These are phyloP conservation scores for Cercospora janseana DNA, from an alignment of 2,329 filamentous ascomycete species.

Conservation along the genomic window DNA sequence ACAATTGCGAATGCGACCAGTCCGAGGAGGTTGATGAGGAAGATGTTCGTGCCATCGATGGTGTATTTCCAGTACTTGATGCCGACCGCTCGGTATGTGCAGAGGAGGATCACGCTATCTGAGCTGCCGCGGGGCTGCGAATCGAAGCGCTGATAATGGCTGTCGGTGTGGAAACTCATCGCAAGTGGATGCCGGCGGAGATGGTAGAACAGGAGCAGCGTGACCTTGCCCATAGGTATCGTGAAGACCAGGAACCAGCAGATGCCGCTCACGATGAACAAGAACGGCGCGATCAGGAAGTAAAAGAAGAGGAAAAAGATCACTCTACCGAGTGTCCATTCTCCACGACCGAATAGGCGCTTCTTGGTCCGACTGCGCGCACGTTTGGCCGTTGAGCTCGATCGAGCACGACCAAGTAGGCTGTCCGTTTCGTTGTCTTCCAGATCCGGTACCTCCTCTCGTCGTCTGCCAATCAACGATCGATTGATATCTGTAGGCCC, in stretches of 20 bases:
- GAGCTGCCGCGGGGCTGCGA: slow-evolving; percentile 57
- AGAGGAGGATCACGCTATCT: slow-evolving; percentile 72
- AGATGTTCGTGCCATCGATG: slow-evolving; percentile 96
- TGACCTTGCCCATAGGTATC: slow-evolving; percentile 98
- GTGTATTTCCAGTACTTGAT: slow-evolving; percentile 99
- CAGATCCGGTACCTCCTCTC: slow-evolving; percentile 80
- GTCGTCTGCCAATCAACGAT: slow-evolving; percentile 80
- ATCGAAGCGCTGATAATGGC: slow-evolving; percentile 64
- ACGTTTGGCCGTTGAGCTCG: slow-evolving; percentile 31
- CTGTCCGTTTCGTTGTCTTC: slow-evolving; percentile 79
- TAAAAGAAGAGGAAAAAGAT: slow-evolving; percentile 98
- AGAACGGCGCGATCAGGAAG: slow-evolving; percentile 78
- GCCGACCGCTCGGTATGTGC: slow-evolving; percentile 94
- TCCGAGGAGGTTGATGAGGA: slow-evolving; percentile 93
- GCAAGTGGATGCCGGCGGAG: slow-evolving; percentile 89
- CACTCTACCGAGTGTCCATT: slow-evolving; percentile 93
- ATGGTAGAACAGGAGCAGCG: slow-evolving; percentile 84
- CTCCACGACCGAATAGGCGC: slow-evolving; percentile 85
- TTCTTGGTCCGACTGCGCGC: slow-evolving; percentile 59
- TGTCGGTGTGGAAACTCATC: slow-evolving; percentile 87
- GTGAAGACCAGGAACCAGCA: slow-evolving; percentile 98
- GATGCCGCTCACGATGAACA: slow-evolving; percentile 79
- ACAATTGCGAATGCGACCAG: slow-evolving; percentile 93
- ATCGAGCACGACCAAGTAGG: slow-evolving; percentile 63
- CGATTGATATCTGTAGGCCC: slow-evolving; percentile 68